These are phyloP conservation scores for Noccaea bulbosa DNA, from an alignment of 345 rosid species.

Conservation along the genomic window DNA sequence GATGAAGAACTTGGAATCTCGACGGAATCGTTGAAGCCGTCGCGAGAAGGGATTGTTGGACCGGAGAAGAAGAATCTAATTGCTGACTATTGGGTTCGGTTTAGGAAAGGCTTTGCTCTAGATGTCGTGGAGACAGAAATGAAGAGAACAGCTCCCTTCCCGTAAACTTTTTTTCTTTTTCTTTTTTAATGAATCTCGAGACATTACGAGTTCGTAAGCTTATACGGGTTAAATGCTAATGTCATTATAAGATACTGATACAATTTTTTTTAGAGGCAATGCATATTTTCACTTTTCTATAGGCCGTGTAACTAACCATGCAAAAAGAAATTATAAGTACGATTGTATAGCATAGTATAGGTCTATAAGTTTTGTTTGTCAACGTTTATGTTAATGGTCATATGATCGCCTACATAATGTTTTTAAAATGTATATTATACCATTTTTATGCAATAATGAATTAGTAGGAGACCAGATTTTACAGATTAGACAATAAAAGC, in stretches of 20 bases:
- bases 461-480: too few species aligned
- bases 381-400: too few species aligned
- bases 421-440: too few species aligned
- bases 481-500: too few species aligned
- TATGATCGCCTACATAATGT: too few species aligned
- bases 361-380: too few species aligned
- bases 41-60: slow-evolving; percentile 59
- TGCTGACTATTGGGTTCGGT: slow-evolving; percentile 79
- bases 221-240: neutral
- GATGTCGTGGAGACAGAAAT: slow-evolving; percentile 53
- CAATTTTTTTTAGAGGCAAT: neutral
- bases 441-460: too few species aligned
- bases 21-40: slow-evolving; percentile 43
- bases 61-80: slow-evolving; percentile 65
- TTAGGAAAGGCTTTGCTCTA: slow-evolving; percentile 66
- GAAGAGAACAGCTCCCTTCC: slow-evolving; percentile 59
- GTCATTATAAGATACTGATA: neutral
- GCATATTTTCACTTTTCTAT: neutral
- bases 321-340: neutral
- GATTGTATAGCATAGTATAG: too few species aligned
- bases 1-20: slow-evolving; percentile 58
- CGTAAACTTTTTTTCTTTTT: slow-evolving; percentile 29
- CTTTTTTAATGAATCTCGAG: neutral
- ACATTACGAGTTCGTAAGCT: slow-evolving; percentile 12
- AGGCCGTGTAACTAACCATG: neutral